Base-by-base conservation (phyloP, 169 alveolate species). In the Fabrea salina region DNA sequence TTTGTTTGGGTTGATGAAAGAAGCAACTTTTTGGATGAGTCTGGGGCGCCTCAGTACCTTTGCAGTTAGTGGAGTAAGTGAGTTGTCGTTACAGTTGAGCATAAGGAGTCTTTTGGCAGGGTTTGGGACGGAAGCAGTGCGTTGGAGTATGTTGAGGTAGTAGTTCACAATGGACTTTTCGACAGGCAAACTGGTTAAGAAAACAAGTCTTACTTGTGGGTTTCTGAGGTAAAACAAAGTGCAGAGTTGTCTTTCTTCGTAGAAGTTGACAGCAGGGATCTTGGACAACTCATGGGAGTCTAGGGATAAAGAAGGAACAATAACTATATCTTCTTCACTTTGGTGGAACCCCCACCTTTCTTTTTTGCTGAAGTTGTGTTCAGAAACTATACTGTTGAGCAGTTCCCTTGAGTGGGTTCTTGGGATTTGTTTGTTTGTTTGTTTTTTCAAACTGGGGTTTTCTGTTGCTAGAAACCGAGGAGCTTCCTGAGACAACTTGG, bases 21-120 rank as follows among this genome's bases (percentile, higher is more conserved):
- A 13, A 16, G 27, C 37, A 16, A 61, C 37, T 27, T 27, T 61
- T 61, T 61, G 30, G 27, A 61, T 27, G 8, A 61, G 49, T 37
- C 25, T 61, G 13, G 75, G 75, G 54, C 75, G 27, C 30, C 54
- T 11, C 13, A 61, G 54, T n/a, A 61, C 37, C 37, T 61, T 61
- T n/a, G 25, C 13, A 27, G 75, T 27, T 16, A 61, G 25, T 2
- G 75, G 49, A 16, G 16, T 27, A 11, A 16, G n/a, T 16, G n/a
- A 35, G 13, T 25, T 61, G 3, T 61, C 75, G 13, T 25, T 30
- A 30, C 75, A 61, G 53, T 22, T 16, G 16, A 61, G 13, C 54
- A 61, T 2, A 1, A 61, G 3, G 22, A 61, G 3, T 25, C 75
- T 0, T 27, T 61, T 61, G 11, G n/a, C 11, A 27, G 49, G 22